phyloP scores from a whole-genome alignment of 139 green algal species.

The Chlamydomonas schloesseri region DNA sequence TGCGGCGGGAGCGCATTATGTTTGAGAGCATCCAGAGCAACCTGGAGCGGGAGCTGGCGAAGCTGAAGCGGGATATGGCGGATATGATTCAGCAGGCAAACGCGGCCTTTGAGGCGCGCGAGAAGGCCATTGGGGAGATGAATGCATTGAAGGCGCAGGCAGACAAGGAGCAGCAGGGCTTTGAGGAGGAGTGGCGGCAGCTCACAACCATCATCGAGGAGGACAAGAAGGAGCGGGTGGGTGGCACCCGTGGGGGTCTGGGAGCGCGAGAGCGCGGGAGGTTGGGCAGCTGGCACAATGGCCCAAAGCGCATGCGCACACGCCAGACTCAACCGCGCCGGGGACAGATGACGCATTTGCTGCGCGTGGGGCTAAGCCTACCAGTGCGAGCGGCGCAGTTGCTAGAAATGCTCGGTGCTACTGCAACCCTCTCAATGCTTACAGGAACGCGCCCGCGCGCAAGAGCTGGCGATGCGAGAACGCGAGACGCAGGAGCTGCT shows the following conservation, averaged over 20 bases:
- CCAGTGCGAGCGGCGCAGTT: too few relatives aligned
- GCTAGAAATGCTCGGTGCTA: too few relatives aligned
- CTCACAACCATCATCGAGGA: constrained; percentile 88
- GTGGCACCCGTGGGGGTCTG: neutral
- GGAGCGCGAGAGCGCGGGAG: too few relatives aligned
- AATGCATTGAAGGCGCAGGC: constrained; percentile 79
- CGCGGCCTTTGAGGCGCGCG: constrained; percentile 67
- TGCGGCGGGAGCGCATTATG: constrained; percentile 88
- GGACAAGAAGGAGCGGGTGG: constrained; percentile 74
- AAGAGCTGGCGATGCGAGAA: constrained; percentile 81
- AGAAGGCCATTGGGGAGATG: constrained; percentile 84
- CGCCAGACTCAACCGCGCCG: too few relatives aligned
- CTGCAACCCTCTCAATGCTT: neutral
- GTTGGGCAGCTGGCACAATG: too few relatives aligned
- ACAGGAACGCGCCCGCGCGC: constrained; percentile 64
- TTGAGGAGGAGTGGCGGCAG: constrained; percentile 90
- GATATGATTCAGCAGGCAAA: constrained; percentile 81
- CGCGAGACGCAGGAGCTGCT: constrained; percentile 79
- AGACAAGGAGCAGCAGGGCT: constrained; percentile 86
- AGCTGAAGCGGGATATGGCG: constrained; percentile 86
- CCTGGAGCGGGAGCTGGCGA: constrained; percentile 78
- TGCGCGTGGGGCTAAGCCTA: too few relatives aligned
- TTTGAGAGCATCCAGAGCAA: constrained; percentile 91
- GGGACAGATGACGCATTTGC: too few relatives aligned
- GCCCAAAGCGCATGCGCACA: too few relatives aligned